Conservation (phyloP, 805 yeast species). For the Myxozyma neotropica region DNA sequence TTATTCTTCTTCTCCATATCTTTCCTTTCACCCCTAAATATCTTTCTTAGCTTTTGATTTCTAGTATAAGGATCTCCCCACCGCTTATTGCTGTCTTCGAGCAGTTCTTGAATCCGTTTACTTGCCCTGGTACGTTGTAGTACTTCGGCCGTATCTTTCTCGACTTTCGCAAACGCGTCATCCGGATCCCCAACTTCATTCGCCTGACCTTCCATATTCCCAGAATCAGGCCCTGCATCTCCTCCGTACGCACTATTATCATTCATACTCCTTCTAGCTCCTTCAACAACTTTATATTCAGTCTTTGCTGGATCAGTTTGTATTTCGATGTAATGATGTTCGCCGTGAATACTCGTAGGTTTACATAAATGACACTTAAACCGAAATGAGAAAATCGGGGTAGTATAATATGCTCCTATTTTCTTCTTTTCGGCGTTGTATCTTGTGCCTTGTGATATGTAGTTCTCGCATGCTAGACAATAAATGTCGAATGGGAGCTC, state of each 20-base stretch:
- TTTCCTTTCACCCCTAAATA: conserved; percentile 31
- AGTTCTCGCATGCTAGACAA: conserved; percentile 38
- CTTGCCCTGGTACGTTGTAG: conserved; percentile 12
- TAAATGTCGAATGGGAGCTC: conserved; percentile 40
- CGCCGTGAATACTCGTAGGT: conserved; percentile 3
- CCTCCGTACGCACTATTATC: conserved; percentile 20
- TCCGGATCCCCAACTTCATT: conserved; percentile 1
- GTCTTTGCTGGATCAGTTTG: conserved; percentile 43
- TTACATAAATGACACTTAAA: conserved; percentile 40
- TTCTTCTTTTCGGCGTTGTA: conserved; percentile 42
- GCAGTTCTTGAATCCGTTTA: conserved; percentile 28
- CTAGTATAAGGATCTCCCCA: conserved; percentile 38
- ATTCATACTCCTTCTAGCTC: conserved; percentile 34
- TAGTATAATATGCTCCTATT: conserved; percentile 39
- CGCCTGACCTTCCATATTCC: background rate
- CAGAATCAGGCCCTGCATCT: background rate
- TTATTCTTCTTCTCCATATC: conserved; percentile 7
- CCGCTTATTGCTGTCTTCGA: conserved; percentile 25
- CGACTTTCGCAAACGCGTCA: conserved; percentile 35
- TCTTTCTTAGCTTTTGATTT: conserved; percentile 37
- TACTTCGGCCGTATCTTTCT: conserved; percentile 20
- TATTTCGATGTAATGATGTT: conserved; percentile 34
- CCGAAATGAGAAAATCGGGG: conserved; percentile 39
- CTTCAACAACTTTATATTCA: conserved; percentile 35
- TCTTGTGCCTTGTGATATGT: conserved; percentile 40